Evolutionary conservation across 164 flowering plant genomes (phyloP).

Genomic region (Nymphaea thermarum): DNA sequence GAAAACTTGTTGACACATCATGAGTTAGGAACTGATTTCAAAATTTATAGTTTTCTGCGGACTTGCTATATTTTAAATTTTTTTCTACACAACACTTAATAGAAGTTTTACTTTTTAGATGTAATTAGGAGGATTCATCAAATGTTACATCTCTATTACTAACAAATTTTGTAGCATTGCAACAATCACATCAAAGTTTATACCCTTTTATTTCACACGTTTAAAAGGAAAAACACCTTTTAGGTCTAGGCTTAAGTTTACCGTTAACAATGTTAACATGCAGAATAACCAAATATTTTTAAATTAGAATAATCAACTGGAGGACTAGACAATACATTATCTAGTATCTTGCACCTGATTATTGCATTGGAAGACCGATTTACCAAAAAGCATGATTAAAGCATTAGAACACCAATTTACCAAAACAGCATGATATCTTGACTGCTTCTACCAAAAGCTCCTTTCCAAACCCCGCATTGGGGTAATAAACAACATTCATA

Average conservation of each 20-base stretch:
- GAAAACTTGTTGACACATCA: too few relatives aligned
- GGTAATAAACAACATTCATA: not conserved
- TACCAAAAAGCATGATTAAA: not conserved
- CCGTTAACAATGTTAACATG: not conserved
- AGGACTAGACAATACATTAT: slow-evolving; percentile 2
- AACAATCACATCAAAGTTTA: slow-evolving; percentile 1
- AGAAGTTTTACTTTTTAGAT: slow-evolving; percentile 1
- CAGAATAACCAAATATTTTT: not conserved
- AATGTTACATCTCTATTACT: slow-evolving; percentile 9
- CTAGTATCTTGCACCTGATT: not conserved
- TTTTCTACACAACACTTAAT: not conserved
- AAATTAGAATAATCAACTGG: not conserved
- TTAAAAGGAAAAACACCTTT: not conserved
- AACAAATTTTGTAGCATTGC: not conserved
- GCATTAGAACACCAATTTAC: too few relatives aligned
- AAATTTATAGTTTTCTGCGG: not conserved
- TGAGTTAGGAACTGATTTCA: too few relatives aligned
- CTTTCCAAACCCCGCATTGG: not conserved
- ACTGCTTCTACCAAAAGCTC: not conserved
- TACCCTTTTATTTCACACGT: slow-evolving; percentile 2
- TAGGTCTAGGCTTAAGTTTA: not conserved
- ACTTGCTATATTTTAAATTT: not conserved
- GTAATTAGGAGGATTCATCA: not conserved
- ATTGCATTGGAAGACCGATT: not conserved
- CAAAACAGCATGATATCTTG: not conserved